Evolutionary conservation across 345 rosid genomes (phyloP), one percentile per base, ranked within the genome.

Genomic region (Eucalyptus pauciflora): DNA sequence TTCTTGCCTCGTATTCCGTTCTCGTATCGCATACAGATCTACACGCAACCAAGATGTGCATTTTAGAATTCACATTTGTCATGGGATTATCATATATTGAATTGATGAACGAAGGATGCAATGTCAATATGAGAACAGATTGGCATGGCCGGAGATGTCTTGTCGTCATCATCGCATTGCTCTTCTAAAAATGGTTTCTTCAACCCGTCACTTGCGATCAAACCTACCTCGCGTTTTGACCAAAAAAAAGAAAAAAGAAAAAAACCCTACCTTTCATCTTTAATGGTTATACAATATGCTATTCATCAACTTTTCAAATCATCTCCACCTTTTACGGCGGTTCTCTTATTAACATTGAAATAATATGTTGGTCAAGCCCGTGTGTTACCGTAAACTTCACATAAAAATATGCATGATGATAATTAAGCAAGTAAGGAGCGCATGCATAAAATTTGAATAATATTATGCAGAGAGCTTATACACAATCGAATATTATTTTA

Each of bases 391-490:
- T 27, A 60, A 60, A 60, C 31, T 60, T 60, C 16, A 60, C 31
- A 6, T 12, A 27, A 60, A 25, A 11, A 27, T 25, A 60, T 60
- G n/a, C 69, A 60, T 27, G n/a, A 11, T 12, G 69, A 60, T 13
- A 27, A 62, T 13, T 62, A 62, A 62, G 37, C 20, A 15, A 15
- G 20, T 8, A 64, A 13, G 20, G 8, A 12, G 16, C 17, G 4
- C 69, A 60, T 27, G 69, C 31, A n/a, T 7, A 2, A 14, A n/a
- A 64, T n/a, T 6, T n/a, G 18, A n/a, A 14, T n/a, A n/a, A 64
- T 64, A 4, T n/a, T n/a, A n/a, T 0, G 2, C 11, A n/a, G 1
- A 8, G 37, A 64, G 3, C n/a, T 64, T n/a, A n/a, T n/a, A 33
- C 41, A n/a, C 20, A n/a, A 15, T 64, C 1, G 3, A 64, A 64